Conservation (phyloP, 495 filamentous ascomycete species). For the Rusavskia elegans region DNA sequence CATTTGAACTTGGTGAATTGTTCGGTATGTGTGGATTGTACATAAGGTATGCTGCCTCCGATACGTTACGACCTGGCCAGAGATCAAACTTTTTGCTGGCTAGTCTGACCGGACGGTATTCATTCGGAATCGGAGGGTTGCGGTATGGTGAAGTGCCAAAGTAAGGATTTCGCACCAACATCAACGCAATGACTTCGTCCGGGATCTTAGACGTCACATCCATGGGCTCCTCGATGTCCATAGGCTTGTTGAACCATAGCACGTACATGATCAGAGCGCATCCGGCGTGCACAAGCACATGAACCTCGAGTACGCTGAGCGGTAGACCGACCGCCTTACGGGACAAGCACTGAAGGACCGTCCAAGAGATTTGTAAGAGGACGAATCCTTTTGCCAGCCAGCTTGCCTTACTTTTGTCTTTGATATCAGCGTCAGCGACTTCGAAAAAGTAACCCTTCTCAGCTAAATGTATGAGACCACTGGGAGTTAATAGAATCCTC, state of each 20-base stretch:
- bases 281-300: conserved; percentile 19
- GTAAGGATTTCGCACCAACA: conserved; percentile 2
- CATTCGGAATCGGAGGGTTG: background rate
- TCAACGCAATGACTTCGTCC: conserved; percentile 1
- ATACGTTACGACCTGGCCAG: background rate
- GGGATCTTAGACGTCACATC: too few relatives aligned
- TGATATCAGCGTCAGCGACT: conserved; percentile 5
- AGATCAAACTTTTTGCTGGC: too few relatives aligned
- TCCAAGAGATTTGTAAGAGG: conserved; percentile 20
- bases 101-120: background rate
- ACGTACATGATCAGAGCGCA: conserved; percentile 19
- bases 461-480: conserved; percentile 5
- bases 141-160: background rate
- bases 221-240: conserved; percentile 10
- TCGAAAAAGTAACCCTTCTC: conserved; percentile 4
- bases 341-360: conserved; percentile 15
- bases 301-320: conserved; percentile 19
- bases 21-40: too few relatives aligned
- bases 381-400: conserved; percentile 16
- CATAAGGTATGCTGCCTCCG: background rate
- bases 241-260: conserved; percentile 11
- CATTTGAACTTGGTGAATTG: too few relatives aligned
- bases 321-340: conserved; percentile 9
- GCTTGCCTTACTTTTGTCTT: conserved; percentile 19
- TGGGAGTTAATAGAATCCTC: conserved; percentile 9